These are phyloP conservation scores for Arabidopsis thaliana DNA, from an alignment of 345 rosid species.

Conservation along the genomic window TAIR10.1 NC_003075.7:10013501-10014000, in stretches of 20 bases:
- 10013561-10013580: slow-evolving; percentile 79
- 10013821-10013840: slow-evolving; percentile 63
- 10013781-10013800: slow-evolving; percentile 71
- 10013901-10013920: slow-evolving; percentile 63
- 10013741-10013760: slow-evolving; percentile 73
- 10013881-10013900: slow-evolving; percentile 83
- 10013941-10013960: slow-evolving; percentile 86
- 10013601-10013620: slow-evolving; percentile 86
- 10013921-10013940: slow-evolving; percentile 77
- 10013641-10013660: slow-evolving; percentile 97
- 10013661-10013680: slow-evolving; percentile 90
- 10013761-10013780: slow-evolving; percentile 74
- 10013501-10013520: no score
- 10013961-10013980: slow-evolving; percentile 63
- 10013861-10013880: slow-evolving; percentile 92
- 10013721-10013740: slow-evolving; percentile 83
- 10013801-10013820: slow-evolving; percentile 62
- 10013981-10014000: slow-evolving; percentile 55
- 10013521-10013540: slow-evolving; percentile 10
- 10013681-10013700: slow-evolving; percentile 93
- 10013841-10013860: slow-evolving; percentile 78
- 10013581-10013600: slow-evolving; percentile 91
- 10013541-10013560: background rate
- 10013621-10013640: slow-evolving; percentile 76
- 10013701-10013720: slow-evolving; percentile 97